These are phyloP conservation scores for Laguncularia racemosa DNA, from an alignment of 345 rosid genomes.

Conservation along the genomic window DNA sequence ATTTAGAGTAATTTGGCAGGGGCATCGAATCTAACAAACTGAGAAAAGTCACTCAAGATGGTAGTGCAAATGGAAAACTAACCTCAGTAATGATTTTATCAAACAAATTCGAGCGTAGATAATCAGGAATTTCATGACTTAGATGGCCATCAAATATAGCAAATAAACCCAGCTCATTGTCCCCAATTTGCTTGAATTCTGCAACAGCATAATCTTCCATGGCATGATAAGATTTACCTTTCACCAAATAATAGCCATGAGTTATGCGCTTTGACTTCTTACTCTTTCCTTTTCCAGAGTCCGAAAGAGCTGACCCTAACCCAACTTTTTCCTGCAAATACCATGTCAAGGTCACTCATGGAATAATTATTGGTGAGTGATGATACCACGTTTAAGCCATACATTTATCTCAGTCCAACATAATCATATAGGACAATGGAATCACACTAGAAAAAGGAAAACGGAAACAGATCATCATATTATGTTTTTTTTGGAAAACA, in stretches of 20 bases:
- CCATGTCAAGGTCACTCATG: no score
- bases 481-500: no score
- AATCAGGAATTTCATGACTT: constrained; percentile 74
- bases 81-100: constrained; percentile 84
- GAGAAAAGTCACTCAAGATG: no score
- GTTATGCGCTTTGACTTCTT: constrained; percentile 66
- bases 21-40: no score
- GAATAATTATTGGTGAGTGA: no score
- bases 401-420: no score
- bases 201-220: constrained; percentile 91
- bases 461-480: no score
- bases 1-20: no score
- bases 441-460: no score
- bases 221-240: constrained; percentile 61
- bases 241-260: constrained; percentile 78
- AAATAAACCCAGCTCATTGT: constrained; percentile 79
- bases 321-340: constrained; percentile 65
- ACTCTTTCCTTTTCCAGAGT: constrained; percentile 89
- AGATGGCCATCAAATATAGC: constrained; percentile 92
- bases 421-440: no score
- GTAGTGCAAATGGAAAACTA: neutral
- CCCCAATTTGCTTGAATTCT: constrained; percentile 63
- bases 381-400: no score
- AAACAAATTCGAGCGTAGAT: constrained; percentile 62
- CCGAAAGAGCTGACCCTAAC: constrained; percentile 48